Base-by-base conservation (phyloP, 192 early-diverging fungal genomes). In the Obelidium mucronatum region DNA sequence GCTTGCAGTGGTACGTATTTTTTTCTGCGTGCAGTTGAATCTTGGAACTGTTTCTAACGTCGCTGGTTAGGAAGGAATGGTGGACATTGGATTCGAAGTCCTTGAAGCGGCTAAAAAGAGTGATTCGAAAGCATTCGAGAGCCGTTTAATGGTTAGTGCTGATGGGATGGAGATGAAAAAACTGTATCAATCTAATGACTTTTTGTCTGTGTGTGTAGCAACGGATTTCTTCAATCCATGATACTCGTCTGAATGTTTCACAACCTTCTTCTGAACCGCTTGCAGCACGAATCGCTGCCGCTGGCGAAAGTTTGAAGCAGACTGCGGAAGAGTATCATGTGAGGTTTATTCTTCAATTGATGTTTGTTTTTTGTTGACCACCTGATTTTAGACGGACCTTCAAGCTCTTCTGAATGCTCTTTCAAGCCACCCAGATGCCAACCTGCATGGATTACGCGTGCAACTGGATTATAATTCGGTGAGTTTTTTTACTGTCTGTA, bases 401-500 rank as follows among this genome's bases (percentile, higher is more conserved):
- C 79, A 78, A 8, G 83, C 78, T 26, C 54, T 93, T 5, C 73
- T 92, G 80, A 79, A 82, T 4, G 82, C 81, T 6, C 81, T 94
- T 26, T 80, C 86, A 61, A 84, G 84, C 40, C 87, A 91, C 71
- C 84, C 90, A 4, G 91, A 92, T 42, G 90, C 88, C 31, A 90
- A 94, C 63, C 80, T 95, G 33, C 81, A 91, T 64, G 92, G 90
- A 66, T 82, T 96, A 60, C 89, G 87, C 30, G 90, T 93, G 48
- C 85, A 93, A 1, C 80, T 97, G 54, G 90, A 97, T 74, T 97
- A 94, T 74, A 97, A 97, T 42, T 19, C 70, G 1, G 67, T 69
- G 34, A 44, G 67, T 44, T 19, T 24, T 2, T 60, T 60, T 53
- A 31, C 30, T 30, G 59, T 30, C 31, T 61, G 59, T 17, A n/a